Evolutionary conservation across 768 basidiomycete species (phyloP), one percentile per base, ranked within the genome.

Genomic region (Pleurotus tuoliensis): DNA sequence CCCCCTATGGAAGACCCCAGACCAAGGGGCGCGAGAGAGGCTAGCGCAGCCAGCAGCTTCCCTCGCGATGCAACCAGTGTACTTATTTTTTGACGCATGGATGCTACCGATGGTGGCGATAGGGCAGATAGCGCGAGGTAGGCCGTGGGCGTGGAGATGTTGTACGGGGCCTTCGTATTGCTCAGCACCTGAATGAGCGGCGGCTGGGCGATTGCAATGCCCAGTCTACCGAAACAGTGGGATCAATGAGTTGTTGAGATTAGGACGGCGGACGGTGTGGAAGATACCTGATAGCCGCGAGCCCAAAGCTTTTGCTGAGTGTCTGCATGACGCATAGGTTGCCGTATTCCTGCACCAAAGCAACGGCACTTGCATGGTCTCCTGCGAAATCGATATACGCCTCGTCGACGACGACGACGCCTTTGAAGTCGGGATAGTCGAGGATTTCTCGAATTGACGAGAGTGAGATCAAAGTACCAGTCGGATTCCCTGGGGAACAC

Each of bases 91-190:
- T 64, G 40, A n/a, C 75, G 78, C 88, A 94, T 94, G 15, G 67
- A 59, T 1, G 70, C 58, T 11, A 97, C 62, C 3, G 90, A 86
- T 15, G 70, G 64, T 2, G 84, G 79, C 0, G 90, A 82, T 27
- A 98, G 82, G 0, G 96, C 93, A 8, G 88, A 76, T 13, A 86
- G 69, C 0, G 94, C 95, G 20, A 98, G 82, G 25, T 83, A 72
- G 11, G 96, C 92, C 5, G 93, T 93, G 0, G 94, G 94, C 0
- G 88, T 81, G 13, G 94, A 95, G 62, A 99, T 85, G 70, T 97
- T 98, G 76, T 98, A 99, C 0, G 97, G 97, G 0, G 96, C 97
- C 69, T 99, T 99, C 24, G 95, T 90, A 69, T 98, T 98, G 58
- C 85, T 82, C 53, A 98, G 83, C 59, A 98, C 80, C 63, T 94